Conservation (phyloP, 495 filamentous ascomycete genomes). For the Penicillium subrubescens region DNA sequence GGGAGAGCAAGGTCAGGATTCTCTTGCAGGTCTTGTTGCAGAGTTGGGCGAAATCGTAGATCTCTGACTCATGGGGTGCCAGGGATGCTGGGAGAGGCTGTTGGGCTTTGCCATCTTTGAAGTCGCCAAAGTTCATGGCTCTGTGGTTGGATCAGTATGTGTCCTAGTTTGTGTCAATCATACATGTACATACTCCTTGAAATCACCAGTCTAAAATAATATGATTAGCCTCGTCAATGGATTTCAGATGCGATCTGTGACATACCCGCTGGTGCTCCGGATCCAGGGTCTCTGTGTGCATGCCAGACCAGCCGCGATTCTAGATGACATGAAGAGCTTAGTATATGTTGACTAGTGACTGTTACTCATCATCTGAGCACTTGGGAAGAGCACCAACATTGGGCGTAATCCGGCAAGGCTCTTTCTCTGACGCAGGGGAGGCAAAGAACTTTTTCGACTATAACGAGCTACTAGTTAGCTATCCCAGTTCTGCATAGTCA, state of each 20-base stretch:
- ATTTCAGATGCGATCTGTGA: background rate
- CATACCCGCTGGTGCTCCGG: constrained; percentile 77
- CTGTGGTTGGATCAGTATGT: constrained; percentile 52
- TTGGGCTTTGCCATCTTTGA: constrained; percentile 67
- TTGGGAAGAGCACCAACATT: constrained; percentile 46
- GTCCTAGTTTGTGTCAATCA: background rate
- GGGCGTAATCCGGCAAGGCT: constrained; percentile 67
- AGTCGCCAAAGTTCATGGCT: constrained; percentile 90
- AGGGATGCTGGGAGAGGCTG: constrained; percentile 77
- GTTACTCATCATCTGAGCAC: background rate
- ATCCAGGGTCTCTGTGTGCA: constrained; percentile 88
- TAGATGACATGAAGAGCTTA: constrained; percentile 33
- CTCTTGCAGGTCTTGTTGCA: constrained; percentile 76
- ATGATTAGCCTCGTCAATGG: constrained; percentile 15
- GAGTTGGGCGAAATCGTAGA: constrained; percentile 63
- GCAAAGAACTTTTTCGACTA: constrained; percentile 81
- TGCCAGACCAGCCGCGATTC: constrained; percentile 87
- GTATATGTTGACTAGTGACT: no score
- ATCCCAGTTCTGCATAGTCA: background rate
- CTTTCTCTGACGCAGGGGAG: constrained; percentile 71
- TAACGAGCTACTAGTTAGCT: constrained; percentile 2
- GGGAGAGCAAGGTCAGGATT: constrained; percentile 72
- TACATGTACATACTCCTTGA: constrained; percentile 71
- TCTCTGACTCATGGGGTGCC: constrained; percentile 56
- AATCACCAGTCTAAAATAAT: constrained; percentile 71